A percentile compares a stretch with the other conserved stretches of the same genome.
Conservation (phyloP, 371 early-diverging fungal species). For the Circinella umbellata region DNA sequence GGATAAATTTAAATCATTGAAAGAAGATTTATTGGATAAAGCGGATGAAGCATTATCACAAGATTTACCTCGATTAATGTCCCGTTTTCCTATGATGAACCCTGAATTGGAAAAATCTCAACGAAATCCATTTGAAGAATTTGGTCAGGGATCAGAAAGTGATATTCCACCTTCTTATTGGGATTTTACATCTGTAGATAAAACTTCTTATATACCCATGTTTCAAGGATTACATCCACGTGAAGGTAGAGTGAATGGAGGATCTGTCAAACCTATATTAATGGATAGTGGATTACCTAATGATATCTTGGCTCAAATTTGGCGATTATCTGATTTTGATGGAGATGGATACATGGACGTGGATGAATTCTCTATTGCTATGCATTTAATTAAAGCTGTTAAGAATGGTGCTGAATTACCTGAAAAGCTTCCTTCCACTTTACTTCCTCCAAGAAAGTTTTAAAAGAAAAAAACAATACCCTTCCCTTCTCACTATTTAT, state of each 20-base stretch:
- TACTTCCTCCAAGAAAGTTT: conserved; percentile 52
- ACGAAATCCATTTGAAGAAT: conserved; percentile 59
- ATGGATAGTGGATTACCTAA: conserved; percentile 65
- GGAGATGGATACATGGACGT: conserved; percentile 72
- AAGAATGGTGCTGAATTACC: conserved; percentile 60
- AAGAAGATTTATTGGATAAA: conserved; percentile 57
- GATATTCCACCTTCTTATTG: conserved; percentile 62
- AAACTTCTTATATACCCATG: conserved; percentile 39
- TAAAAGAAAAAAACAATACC: conserved; percentile 18
- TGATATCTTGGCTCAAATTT: conserved; percentile 66
- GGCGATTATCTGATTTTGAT: conserved; percentile 75
- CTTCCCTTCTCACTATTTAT: not conserved
- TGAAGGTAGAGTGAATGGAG: conserved; percentile 68
- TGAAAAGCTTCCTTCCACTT: conserved; percentile 52
- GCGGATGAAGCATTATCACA: conserved; percentile 66
- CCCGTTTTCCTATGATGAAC: conserved; percentile 62
- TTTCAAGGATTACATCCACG: conserved; percentile 61
- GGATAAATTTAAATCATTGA: conserved; percentile 71
- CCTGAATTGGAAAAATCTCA: conserved; percentile 47
- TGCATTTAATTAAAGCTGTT: conserved; percentile 64
- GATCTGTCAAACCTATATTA: conserved; percentile 60
- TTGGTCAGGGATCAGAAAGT: conserved; percentile 17
- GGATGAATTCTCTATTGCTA: conserved; percentile 73
- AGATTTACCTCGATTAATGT: conserved; percentile 73
- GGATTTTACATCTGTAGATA: conserved; percentile 64